phyloP scores from a whole-genome alignment of 2,329 filamentous ascomycete genomes.

The Trichoderma sp. region DNA sequence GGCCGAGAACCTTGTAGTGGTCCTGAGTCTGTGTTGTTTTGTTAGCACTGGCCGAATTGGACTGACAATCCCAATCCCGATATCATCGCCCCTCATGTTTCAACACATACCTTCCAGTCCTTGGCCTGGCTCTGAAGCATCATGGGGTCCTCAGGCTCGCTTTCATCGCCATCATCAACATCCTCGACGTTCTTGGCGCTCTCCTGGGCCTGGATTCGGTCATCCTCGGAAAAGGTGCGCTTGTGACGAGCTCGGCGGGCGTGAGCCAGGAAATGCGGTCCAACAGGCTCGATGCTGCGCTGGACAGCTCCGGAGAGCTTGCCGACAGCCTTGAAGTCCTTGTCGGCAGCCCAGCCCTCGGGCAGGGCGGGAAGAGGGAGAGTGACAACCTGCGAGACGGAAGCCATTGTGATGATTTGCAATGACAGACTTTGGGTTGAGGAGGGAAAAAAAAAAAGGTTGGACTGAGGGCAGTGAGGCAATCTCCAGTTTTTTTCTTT shows the following conservation, averaged over 20 bases:
- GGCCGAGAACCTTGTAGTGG: slow-evolving; percentile 93
- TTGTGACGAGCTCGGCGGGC: slow-evolving; percentile 93
- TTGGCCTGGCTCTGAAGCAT: slow-evolving; percentile 93
- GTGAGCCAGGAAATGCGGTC: slow-evolving; percentile 96
- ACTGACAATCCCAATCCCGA: background rate
- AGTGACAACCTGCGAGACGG: slow-evolving; percentile 58
- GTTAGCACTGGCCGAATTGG: background rate
- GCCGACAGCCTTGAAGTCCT: slow-evolving; percentile 85
- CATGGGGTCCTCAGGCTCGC: slow-evolving; percentile 88
- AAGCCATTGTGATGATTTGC: slow-evolving; percentile 55
- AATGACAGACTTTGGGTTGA: background rate
- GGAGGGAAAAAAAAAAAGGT: background rate
- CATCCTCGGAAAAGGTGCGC: slow-evolving; percentile 97
- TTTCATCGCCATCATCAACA: slow-evolving; percentile 85
- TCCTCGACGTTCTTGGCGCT: slow-evolving; percentile 95
- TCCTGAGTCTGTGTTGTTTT: slow-evolving; percentile 69
- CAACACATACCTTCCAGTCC: slow-evolving; percentile 85
- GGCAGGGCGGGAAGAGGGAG: slow-evolving; percentile 73
- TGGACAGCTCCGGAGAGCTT: slow-evolving; percentile 73
- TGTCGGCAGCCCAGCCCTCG: slow-evolving; percentile 78
- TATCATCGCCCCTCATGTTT: background rate
- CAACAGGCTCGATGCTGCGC: slow-evolving; percentile 91
- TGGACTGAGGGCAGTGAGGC: background rate
- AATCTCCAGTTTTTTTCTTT: slow-evolving; percentile 20
- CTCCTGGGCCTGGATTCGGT: slow-evolving; percentile 93